phyloP scores from a whole-genome alignment of 2,329 filamentous ascomycete genomes.

The Plenodomus lindquistii region DNA sequence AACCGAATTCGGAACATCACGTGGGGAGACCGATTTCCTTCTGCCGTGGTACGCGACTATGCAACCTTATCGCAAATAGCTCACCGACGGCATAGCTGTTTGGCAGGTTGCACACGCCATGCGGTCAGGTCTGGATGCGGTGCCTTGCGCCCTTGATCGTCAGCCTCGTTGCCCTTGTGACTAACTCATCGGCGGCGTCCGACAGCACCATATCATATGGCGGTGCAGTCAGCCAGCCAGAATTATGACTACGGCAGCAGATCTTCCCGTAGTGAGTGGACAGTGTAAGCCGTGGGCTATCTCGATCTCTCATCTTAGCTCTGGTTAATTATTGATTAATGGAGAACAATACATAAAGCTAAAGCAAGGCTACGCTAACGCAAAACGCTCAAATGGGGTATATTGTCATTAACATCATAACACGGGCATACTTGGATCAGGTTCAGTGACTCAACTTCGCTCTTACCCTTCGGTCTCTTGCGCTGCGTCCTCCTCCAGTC shows the following conservation, averaged over 20 bases:
- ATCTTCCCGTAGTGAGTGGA: no score
- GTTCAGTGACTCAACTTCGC: slow-evolving; percentile 8
- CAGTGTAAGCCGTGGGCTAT: no score
- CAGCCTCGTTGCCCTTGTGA: not conserved
- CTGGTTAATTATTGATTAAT: no score
- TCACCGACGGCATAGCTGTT: slow-evolving; percentile 4
- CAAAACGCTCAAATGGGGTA: not conserved
- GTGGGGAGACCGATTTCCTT: slow-evolving; percentile 4
- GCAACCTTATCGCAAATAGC: slow-evolving; percentile 1
- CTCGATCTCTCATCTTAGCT: no score
- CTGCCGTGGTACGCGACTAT: not conserved
- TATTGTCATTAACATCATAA: slow-evolving; percentile 1
- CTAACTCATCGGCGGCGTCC: not conserved
- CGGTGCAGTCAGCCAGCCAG: no score
- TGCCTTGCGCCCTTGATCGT: slow-evolving; percentile 1
- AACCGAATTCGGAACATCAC: slow-evolving; percentile 18
- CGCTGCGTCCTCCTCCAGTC: slow-evolving; percentile 29
- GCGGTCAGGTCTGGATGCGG: slow-evolving; percentile 4
- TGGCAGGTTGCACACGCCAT: not conserved
- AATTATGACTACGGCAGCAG: no score
- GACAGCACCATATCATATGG: no score
- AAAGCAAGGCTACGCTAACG: not conserved
- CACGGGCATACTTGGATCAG: not conserved
- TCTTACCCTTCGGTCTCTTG: slow-evolving; percentile 28
- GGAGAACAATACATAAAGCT: no score